phyloP scores from a whole-genome alignment of 139 green algal species.

The Picochlorum sp. region DNA sequence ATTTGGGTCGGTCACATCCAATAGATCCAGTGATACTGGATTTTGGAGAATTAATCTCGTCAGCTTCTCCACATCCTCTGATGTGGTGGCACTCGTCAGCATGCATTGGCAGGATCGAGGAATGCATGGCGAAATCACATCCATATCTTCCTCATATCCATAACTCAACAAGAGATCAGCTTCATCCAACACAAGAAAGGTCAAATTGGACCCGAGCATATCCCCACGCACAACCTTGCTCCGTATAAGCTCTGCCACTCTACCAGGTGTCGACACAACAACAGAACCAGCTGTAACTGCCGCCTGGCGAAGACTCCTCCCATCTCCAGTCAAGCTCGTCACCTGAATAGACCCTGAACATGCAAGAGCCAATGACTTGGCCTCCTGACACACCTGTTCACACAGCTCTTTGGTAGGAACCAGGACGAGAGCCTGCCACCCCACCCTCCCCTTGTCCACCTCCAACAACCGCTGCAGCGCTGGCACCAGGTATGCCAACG shows the following conservation, averaged over 20 bases:
- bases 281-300: constrained; percentile 52
- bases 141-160: constrained; percentile 81
- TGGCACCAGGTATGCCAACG: constrained; percentile 80
- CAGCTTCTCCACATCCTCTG: constrained; percentile 64
- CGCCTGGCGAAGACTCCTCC: constrained; percentile 27
- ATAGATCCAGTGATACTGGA: constrained; percentile 71
- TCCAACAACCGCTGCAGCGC: constrained; percentile 58
- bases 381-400: constrained; percentile 69
- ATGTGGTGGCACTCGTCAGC: constrained; percentile 85
- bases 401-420: constrained; percentile 91
- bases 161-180: constrained; percentile 90
- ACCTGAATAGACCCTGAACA: constrained; percentile 15
- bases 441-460: constrained; percentile 22
- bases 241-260: constrained; percentile 36
- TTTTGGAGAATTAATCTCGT: constrained; percentile 85
- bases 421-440: constrained; percentile 71
- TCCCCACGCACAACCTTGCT: constrained; percentile 38
- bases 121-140: constrained; percentile 50
- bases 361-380: constrained; percentile 17
- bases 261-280: constrained; percentile 73
- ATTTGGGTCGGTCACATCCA: constrained; percentile 5
- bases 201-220: constrained; percentile 24
- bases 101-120: constrained; percentile 81
- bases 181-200: constrained; percentile 84
- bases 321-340: constrained; percentile 3